Evolutionary conservation across 1,139 yeast genomes (phyloP), one percentile per base, ranked within the genome.

Genomic region (Debaryomyces coudertii): DNA sequence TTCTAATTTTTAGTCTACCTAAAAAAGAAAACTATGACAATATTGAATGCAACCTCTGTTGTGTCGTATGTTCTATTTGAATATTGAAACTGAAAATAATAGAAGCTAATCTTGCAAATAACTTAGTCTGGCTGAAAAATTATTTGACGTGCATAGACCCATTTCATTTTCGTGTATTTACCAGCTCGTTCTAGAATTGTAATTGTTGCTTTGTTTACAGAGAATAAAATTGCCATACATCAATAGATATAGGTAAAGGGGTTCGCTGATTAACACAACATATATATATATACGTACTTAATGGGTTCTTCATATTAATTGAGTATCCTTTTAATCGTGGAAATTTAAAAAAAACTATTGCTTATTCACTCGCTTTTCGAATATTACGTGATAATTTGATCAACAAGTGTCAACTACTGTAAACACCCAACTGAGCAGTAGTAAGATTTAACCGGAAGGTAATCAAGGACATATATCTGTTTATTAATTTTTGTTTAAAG

Each of bases 161-260:
- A 8, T 11, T 33, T 20, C 11, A 11, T 20, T 27, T 27, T 28
- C 34, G 41, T 38, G 41, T 28, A 12, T 16, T 20, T 7, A 28
- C 41, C 41, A 38, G 20, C 34, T 31, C 25, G 34, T 20, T 38
- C n/a, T 25, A 28, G 7, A n/a, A n/a, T 25, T 18, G 20, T 27
- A 36, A 38, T 28, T 38, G 41, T 38, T 38, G 41, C 41, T 38
- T 38, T 38, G 41, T 38, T 38, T 38, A 33, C 24, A 11, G 36
- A 18, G 18, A 20, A 18, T 18, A n/a, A 11, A 11, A 20, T 12
- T 12, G n/a, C 12, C 24, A 18, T 31, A 11, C 12, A 15, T 20
- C 7, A 15, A 11, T 15, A 3, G 36, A 33, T 20, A 20, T 33
- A 33, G 23, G 9, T n/a, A n/a, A 33, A 33, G 18, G 7, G 15